Evolutionary conservation across 257 asterid species (phyloP).

Genomic region (Salvia splendens): DNA sequence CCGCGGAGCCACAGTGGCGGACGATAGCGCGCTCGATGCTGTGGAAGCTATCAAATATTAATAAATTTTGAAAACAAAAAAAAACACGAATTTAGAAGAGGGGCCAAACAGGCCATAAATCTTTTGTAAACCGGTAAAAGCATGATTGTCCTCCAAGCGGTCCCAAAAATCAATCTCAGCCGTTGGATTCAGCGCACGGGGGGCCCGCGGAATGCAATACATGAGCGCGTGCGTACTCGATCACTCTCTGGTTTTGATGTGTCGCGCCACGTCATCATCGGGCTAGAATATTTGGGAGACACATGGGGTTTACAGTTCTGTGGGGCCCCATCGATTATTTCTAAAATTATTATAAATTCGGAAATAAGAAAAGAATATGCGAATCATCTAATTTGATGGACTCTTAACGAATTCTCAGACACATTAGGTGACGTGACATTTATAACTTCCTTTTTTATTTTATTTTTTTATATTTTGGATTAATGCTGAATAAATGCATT

Average conservation of each 20-base stretch:
- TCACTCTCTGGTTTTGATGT: neutral
- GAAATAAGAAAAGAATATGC: neutral
- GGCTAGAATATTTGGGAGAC: neutral
- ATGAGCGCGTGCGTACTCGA: conserved; percentile 29
- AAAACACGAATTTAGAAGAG: too few species aligned
- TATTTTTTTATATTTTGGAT: too few species aligned
- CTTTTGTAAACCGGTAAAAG: conserved; percentile 24
- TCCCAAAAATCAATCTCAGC: conserved; percentile 1
- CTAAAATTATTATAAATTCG: neutral
- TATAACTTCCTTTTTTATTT: too few species aligned
- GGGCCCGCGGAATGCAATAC: conserved; percentile 6
- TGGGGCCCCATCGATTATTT: neutral
- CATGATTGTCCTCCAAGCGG: conserved; percentile 15
- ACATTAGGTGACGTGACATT: neutral
- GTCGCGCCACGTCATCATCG: conserved; percentile 30
- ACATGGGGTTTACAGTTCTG: conserved; percentile 29
- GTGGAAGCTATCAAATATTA: too few species aligned
- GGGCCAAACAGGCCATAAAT: neutral
- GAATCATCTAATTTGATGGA: conserved; percentile 32
- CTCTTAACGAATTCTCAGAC: conserved; percentile 25
- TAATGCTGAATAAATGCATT: too few species aligned
- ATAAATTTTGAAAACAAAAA: too few species aligned
- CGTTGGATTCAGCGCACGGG: neutral
- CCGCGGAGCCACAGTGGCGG: too few species aligned
- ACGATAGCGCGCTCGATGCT: too few species aligned